These are phyloP conservation scores for Blumeria hordei DNA, from an alignment of 2,329 filamentous ascomycete genomes.

Conservation along the genomic window DNA sequence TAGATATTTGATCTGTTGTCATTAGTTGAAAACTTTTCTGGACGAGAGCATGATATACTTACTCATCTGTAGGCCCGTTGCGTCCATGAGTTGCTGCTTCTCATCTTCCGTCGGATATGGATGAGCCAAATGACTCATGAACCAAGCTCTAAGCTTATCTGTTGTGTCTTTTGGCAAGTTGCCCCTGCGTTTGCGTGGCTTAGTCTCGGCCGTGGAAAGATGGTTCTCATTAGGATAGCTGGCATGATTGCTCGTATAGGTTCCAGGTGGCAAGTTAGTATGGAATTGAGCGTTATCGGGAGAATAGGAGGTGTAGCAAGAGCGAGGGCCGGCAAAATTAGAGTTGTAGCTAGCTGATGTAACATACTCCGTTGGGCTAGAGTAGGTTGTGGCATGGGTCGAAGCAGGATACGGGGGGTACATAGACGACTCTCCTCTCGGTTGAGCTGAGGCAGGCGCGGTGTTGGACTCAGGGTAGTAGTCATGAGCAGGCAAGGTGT, in stretches of 20 bases:
- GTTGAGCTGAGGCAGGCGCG: not conserved
- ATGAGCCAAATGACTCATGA: constrained; percentile 49
- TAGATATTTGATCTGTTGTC: constrained; percentile 39
- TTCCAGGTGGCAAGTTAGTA: not conserved
- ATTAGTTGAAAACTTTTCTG: not conserved
- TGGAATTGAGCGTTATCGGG: not conserved
- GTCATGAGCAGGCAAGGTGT: no score
- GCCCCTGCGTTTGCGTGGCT: constrained; percentile 37
- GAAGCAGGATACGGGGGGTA: not conserved
- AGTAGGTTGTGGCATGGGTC: not conserved
- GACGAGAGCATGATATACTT: constrained; percentile 18
- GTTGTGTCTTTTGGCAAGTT: constrained; percentile 84
- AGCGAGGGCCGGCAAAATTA: not conserved
- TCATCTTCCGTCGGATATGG: constrained; percentile 77
- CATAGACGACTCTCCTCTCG: not conserved
- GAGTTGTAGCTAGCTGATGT: not conserved
- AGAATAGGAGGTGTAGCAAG: not conserved
- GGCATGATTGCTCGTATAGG: not conserved
- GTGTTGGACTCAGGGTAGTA: not conserved
- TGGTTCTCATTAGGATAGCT: not conserved
- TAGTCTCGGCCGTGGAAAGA: constrained; percentile 4
- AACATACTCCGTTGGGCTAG: not conserved
- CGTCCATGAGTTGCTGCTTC: constrained; percentile 56
- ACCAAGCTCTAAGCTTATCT: constrained; percentile 60
- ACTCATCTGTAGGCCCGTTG: constrained; percentile 60